phyloP scores from a whole-genome alignment of 495 filamentous ascomycete genomes.

The Annulohypoxylon nitens region DNA sequence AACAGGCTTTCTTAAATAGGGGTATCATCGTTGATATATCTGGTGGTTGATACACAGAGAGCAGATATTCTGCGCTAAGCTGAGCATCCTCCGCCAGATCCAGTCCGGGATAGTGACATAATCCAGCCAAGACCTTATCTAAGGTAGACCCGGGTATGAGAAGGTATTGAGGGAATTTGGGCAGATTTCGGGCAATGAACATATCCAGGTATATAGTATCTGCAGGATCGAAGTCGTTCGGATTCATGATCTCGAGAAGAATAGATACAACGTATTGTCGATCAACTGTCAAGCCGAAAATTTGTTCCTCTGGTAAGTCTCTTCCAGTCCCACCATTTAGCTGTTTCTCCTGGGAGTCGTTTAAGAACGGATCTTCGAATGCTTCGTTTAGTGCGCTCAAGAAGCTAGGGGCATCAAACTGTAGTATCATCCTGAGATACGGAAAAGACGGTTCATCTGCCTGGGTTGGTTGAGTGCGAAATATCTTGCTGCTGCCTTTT shows the following conservation, averaged over 20 bases:
- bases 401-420: conserved; percentile 91
- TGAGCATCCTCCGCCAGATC: conserved; percentile 95
- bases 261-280: conserved; percentile 92
- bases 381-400: conserved; percentile 97
- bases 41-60: conserved; percentile 92
- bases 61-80: conserved; percentile 92
- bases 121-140: conserved; percentile 80
- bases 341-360: conserved; percentile 73
- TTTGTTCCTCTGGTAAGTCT: conserved; percentile 70
- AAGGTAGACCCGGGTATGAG: conserved; percentile 87
- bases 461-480: conserved; percentile 65
- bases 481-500: conserved; percentile 64
- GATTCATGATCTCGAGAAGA: conserved; percentile 86
- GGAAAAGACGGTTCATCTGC: conserved; percentile 77
- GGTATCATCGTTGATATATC: conserved; percentile 81
- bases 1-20: conserved; percentile 81
- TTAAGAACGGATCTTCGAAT: conserved; percentile 94
- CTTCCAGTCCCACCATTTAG: conserved; percentile 63
- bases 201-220: conserved; percentile 97
- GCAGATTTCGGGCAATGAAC: conserved; percentile 95
- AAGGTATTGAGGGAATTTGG: conserved; percentile 97
- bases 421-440: conserved; percentile 83
- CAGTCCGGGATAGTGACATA: conserved; percentile 84
- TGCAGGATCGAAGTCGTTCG: conserved; percentile 75
- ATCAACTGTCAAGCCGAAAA: conserved; percentile 80